Conservation (phyloP, 164 flowering plant species). For the Warburgia ugandensis region DNA sequence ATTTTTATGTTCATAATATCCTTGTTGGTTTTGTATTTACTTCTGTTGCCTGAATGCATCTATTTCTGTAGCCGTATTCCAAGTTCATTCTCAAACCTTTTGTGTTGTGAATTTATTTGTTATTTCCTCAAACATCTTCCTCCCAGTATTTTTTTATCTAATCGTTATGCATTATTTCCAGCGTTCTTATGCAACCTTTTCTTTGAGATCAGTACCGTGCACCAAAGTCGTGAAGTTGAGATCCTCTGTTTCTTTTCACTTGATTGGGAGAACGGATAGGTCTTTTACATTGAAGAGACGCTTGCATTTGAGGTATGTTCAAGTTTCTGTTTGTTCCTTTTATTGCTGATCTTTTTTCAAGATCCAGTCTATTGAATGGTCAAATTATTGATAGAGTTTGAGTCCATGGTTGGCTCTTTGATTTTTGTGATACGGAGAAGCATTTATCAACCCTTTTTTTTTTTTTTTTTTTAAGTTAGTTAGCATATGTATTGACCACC, state of each 20-base stretch:
- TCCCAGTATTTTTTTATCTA: too few relatives aligned
- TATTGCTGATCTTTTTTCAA: background rate
- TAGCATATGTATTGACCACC: too few relatives aligned
- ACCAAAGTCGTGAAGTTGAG: conserved; percentile 25
- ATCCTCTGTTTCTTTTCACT: conserved; percentile 18
- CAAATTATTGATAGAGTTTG: background rate
- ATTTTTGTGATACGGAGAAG: background rate
- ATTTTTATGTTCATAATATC: too few relatives aligned
- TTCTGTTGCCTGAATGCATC: background rate
- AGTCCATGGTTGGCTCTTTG: too few relatives aligned
- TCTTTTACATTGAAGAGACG: conserved; percentile 13
- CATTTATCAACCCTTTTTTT: background rate
- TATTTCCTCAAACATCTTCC: too few relatives aligned
- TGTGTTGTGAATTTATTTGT: too few relatives aligned
- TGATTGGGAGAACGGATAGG: conserved; percentile 21
- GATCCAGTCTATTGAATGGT: background rate
- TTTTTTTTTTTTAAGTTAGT: background rate
- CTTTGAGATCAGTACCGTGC: conserved; percentile 22
- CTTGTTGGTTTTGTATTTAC: too few relatives aligned
- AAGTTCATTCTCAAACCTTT: too few relatives aligned
- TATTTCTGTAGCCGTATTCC: too few relatives aligned
- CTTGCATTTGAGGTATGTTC: conserved; percentile 25
- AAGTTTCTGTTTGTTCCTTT: background rate
- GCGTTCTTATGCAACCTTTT: conserved; percentile 32
- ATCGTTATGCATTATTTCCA: conserved; percentile 17